Evolutionary conservation across 768 basidiomycete species (phyloP).

Genomic region (Hericium coralloides): DNA sequence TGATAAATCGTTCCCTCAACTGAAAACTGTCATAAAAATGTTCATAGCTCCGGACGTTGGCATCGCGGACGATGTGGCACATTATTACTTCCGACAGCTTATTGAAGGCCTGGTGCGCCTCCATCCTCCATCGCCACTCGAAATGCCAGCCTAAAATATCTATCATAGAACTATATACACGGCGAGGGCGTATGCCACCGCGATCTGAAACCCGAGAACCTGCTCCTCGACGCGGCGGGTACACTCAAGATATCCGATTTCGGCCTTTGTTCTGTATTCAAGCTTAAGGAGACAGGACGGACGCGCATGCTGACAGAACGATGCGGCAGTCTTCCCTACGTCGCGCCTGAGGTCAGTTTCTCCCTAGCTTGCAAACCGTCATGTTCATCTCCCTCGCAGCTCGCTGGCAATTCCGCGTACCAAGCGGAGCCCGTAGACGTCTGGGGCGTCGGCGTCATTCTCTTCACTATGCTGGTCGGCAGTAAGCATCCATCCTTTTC

Average conservation of each 20-base stretch:
- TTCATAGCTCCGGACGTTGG: conserved; percentile 83
- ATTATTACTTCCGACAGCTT: conserved; percentile 84
- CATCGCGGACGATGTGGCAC: conserved; percentile 77
- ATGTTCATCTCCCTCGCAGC: conserved; percentile 29
- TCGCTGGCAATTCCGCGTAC: conserved; percentile 62
- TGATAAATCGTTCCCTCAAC: neutral
- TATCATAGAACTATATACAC: conserved; percentile 70
- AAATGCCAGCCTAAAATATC: neutral
- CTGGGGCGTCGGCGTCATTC: conserved; percentile 93
- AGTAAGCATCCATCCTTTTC: conserved; percentile 44
- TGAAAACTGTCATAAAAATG: neutral
- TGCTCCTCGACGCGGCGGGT: conserved; percentile 78
- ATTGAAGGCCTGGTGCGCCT: conserved; percentile 67
- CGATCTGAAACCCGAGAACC: conserved; percentile 94
- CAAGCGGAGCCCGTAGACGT: conserved; percentile 89
- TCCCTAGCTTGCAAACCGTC: neutral
- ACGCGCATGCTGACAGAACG: conserved; percentile 69
- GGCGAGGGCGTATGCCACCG: conserved; percentile 88
- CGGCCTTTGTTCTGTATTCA: conserved; percentile 86
- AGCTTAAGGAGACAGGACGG: conserved; percentile 71
- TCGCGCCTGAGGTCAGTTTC: conserved; percentile 77
- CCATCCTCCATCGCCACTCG: neutral
- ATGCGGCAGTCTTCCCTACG: conserved; percentile 90
- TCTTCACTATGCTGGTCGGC: conserved; percentile 84
- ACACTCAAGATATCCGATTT: conserved; percentile 93